These are phyloP conservation scores for Favolaschia claudopus DNA, from an alignment of 768 basidiomycete species.

Conservation along the genomic window DNA sequence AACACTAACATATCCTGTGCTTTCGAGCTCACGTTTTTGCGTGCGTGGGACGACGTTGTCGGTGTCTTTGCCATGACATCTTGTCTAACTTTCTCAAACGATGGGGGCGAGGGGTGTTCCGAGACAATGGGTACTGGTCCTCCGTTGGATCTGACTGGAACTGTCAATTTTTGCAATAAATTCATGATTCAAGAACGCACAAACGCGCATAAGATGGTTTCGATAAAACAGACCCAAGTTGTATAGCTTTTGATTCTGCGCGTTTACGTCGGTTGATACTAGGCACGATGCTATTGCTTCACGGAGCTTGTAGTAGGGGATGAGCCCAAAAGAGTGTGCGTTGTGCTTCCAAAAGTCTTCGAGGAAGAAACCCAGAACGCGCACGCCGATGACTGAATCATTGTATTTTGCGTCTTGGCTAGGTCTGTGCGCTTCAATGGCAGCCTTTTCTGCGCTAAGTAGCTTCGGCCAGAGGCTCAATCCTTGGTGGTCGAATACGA, in stretches of 20 bases:
- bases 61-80: slow-evolving; percentile 2
- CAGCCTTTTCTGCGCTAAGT: slow-evolving; percentile 18
- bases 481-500: slow-evolving; percentile 16
- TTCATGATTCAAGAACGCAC: slow-evolving; percentile 13
- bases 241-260: slow-evolving; percentile 8
- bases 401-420: slow-evolving; percentile 10
- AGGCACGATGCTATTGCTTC: slow-evolving; percentile 5
- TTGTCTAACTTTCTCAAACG: slow-evolving; percentile 8
- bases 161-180: not conserved
- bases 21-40: not conserved
- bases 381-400: slow-evolving; percentile 17
- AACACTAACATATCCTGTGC: not conserved
- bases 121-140: slow-evolving; percentile 5
- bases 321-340: slow-evolving; percentile 11
- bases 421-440: not conserved
- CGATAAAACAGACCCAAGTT: slow-evolving; percentile 10
- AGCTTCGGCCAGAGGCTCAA: slow-evolving; percentile 16
- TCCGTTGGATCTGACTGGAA: slow-evolving; percentile 16
- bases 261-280: not conserved
- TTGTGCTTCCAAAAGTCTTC: slow-evolving; percentile 18
- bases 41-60: slow-evolving; percentile 1
- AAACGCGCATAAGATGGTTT: slow-evolving; percentile 20
- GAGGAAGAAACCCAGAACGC: slow-evolving; percentile 23
- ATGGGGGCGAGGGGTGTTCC: slow-evolving; percentile 14
- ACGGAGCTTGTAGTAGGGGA: slow-evolving; percentile 13